Percentiles rank a stretch among this genome's conserved stretches.
phyloP scores from a whole-genome alignment of 495 filamentous ascomycete genomes.

The Talaromyces adpressus region DNA sequence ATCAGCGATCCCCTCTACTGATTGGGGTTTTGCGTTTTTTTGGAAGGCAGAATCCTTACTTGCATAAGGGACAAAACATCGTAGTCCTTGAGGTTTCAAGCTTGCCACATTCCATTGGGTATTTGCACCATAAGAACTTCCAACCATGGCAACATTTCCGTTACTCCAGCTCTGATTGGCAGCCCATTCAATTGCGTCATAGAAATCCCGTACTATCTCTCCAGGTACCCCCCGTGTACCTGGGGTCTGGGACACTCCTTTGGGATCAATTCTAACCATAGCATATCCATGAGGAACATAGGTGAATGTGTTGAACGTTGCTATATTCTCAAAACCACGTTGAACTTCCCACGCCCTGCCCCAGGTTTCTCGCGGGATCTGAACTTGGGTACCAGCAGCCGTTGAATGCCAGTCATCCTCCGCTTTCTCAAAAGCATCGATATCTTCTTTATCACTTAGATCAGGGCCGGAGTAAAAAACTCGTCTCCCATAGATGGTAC shows the following conservation, averaged over 20 bases:
- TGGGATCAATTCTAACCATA: background rate
- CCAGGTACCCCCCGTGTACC: background rate
- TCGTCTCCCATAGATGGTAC: conserved; percentile 1
- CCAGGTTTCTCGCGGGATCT: background rate
- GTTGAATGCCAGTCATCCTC: conserved; percentile 2
- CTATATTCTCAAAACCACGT: background rate
- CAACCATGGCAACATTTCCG: background rate
- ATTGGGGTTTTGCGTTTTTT: no score
- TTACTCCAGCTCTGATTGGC: background rate
- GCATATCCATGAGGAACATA: background rate
- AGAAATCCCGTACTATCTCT: background rate
- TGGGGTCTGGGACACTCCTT: background rate
- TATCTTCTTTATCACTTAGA: background rate
- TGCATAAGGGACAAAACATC: conserved; percentile 2
- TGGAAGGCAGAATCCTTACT: background rate
- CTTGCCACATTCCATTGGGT: background rate
- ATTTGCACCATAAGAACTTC: background rate
- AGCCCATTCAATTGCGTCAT: conserved; percentile 1
- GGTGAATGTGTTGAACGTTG: conserved; percentile 1
- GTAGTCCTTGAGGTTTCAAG: background rate
- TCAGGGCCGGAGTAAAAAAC: conserved; percentile 1
- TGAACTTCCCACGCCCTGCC: background rate
- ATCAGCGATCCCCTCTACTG: background rate
- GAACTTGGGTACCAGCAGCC: background rate
- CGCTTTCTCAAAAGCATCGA: background rate